Evolutionary conservation across 1,139 yeast genomes (phyloP).

Genomic region (Taphrina flavorubra): DNA sequence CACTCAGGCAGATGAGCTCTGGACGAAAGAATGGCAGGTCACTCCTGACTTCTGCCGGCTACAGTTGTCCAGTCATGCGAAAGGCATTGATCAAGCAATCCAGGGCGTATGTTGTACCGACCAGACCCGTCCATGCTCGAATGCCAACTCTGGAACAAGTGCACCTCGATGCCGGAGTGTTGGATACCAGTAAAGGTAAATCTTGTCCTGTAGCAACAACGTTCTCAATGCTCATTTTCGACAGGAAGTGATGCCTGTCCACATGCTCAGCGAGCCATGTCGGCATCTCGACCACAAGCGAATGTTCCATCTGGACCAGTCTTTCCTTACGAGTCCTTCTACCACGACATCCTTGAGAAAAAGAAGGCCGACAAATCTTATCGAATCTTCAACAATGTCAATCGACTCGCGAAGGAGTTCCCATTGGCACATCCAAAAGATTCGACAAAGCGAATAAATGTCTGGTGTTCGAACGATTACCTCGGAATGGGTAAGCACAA

Average conservation of each 20-base stretch:
- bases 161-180: conserved; percentile 51
- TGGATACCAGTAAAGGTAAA: conserved; percentile 47
- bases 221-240: background rate
- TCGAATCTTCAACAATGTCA: conserved; percentile 94
- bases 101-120: conserved; percentile 62
- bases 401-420: conserved; percentile 89
- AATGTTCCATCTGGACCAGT: conserved; percentile 46
- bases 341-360: conserved; percentile 66
- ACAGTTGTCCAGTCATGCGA: conserved; percentile 86
- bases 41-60: conserved; percentile 66
- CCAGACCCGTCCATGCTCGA: conserved; percentile 55
- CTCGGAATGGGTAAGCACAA: conserved; percentile 90
- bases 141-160: conserved; percentile 50
- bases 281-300: conserved; percentile 23
- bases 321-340: conserved; percentile 71
- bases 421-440: conserved; percentile 85
- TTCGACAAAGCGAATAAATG: conserved; percentile 84
- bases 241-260: conserved; percentile 34
- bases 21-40: conserved; percentile 51
- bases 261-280: conserved; percentile 38
- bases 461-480: conserved; percentile 98
- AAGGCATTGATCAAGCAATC: conserved; percentile 63
- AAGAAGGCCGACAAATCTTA: conserved; percentile 90
- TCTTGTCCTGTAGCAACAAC: background rate
- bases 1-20: conserved; percentile 62